Base-by-base conservation (phyloP, 768 basidiomycete species). In the Rhodotorula babjevae region DNA sequence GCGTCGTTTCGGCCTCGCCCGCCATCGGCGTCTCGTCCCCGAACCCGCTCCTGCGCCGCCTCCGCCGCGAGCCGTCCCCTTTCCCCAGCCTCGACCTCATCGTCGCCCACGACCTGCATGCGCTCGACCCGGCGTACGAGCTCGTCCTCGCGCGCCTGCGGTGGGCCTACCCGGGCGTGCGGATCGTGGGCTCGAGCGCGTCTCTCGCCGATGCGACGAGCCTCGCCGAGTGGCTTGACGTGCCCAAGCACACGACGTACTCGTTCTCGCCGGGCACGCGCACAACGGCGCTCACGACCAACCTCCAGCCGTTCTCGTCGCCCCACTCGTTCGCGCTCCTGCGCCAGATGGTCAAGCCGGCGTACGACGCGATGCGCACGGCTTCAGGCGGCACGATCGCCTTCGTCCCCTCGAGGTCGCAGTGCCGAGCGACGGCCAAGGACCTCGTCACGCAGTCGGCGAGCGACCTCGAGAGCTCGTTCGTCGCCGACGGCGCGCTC, bases 321-420 rank as follows among this genome's bases (percentile, higher is more conserved):
- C 87, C 92, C 0, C 88, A 93, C 77, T 96, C 94, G 9, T 85
- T 89, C 0, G 87, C 91, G 0, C 84, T 98, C 29, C 88, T 93
- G 82, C 94, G 93, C 78, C 86, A 88, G 4, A 96, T 98, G 89
- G 87, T 90, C 60, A 94, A 92, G 79, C 93, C 95, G 7, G 87
- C 89, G 3, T 91, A 94, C 81, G 82, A 87, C 18, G 87, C 87
- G n/a, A 87, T 96, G 68, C 69, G 79, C 11, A 77, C 78, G 1
- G 79, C 82, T 23, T 82, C 82, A 5, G 77, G 80, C 10, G 67
- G 78, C 21, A 86, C 88, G 0, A 85, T 98, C 71, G 84, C 95
- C 19, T 96, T 98, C 80, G 91, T 96, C 1, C 90, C 96, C 7
- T 93, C 93, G 56, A 87, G 88, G 14, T 82, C 82, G 15, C 91